phyloP scores from a whole-genome alignment of 148 eudicot genomes.

The Vaccinium myrtillus region DNA sequence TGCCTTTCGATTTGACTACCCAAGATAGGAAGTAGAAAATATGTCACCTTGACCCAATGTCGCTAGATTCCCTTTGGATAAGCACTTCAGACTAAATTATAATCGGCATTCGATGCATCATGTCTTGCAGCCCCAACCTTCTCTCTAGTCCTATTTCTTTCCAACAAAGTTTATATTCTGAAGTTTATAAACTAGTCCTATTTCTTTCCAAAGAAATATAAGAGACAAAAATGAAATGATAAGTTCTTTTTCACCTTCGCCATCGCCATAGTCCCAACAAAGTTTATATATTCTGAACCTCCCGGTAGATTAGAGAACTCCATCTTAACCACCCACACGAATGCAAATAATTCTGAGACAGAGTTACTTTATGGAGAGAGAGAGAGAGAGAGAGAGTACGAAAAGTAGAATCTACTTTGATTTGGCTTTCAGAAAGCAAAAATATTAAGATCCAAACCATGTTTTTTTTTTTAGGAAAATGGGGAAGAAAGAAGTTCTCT shows the following conservation, averaged over 20 bases:
- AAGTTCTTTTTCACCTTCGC: too few species aligned
- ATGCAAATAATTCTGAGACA: not conserved
- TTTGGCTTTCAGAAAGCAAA: conserved; percentile 6
- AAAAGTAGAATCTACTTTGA: not conserved
- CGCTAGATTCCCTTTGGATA: not conserved
- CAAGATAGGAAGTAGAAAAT: not conserved
- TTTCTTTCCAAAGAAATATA: too few species aligned
- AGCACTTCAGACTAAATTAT: not conserved
- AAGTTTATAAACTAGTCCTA: too few species aligned
- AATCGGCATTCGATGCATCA: not conserved
- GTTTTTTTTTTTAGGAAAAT: not conserved
- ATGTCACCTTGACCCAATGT: not conserved
- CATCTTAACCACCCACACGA: not conserved
- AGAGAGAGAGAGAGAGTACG: not conserved
- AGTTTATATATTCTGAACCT: not conserved
- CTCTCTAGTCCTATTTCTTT: not conserved
- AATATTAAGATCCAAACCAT: not conserved
- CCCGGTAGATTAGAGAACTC: not conserved
- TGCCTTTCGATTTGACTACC: not conserved
- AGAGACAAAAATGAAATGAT: too few species aligned
- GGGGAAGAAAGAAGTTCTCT: not conserved
- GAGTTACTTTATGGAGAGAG: not conserved
- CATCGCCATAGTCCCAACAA: too few species aligned
- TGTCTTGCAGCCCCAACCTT: not conserved
- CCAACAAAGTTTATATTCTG: too few species aligned